A percentile compares a stretch with the other conserved stretches of the same genome.
phyloP scores from a whole-genome alignment of 2,329 filamentous ascomycete genomes.

The Trichoderma sp. region DNA sequence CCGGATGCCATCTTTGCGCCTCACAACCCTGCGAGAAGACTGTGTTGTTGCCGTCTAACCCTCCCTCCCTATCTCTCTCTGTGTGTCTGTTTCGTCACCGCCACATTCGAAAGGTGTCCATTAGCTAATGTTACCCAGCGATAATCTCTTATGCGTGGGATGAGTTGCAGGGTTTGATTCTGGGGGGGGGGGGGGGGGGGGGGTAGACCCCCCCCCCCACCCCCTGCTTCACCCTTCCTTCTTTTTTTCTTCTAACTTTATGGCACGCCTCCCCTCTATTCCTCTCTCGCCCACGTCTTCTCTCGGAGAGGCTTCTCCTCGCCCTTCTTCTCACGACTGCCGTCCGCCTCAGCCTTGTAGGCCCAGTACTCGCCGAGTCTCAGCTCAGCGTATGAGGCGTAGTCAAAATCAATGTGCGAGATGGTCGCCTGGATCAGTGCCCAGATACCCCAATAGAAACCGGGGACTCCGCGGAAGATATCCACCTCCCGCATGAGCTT shows the following conservation, averaged over 20 bases:
- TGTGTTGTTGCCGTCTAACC: conserved; percentile 2
- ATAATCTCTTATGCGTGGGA: background rate
- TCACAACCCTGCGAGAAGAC: background rate
- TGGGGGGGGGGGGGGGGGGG: too few species aligned
- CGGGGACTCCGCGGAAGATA: conserved; percentile 82
- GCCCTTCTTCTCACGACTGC: conserved; percentile 56
- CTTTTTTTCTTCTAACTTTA: background rate
- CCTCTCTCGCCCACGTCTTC: conserved; percentile 68
- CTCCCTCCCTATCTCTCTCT: background rate
- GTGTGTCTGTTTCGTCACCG: conserved; percentile 1
- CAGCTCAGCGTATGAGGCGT: conserved; percentile 85
- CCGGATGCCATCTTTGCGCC: conserved; percentile 17
- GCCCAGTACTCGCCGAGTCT: conserved; percentile 90
- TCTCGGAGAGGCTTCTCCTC: conserved; percentile 75
- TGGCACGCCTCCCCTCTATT: conserved; percentile 32
- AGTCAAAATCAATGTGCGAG: conserved; percentile 95
- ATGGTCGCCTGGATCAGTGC: conserved; percentile 92
- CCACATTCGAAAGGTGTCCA: conserved; percentile 3
- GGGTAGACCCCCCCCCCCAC: too few species aligned
- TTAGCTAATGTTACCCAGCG: background rate
- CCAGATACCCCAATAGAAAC: conserved; percentile 94
- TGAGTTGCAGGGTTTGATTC: background rate
- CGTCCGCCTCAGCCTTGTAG: conserved; percentile 77
- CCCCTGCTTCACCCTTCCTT: conserved; percentile 26
- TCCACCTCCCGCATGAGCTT: conserved; percentile 82